Evolutionary conservation across 306 rosid species (phyloP), one percentile per base, ranked within the genome.

Genomic region (Sicyos baderoa): DNA sequence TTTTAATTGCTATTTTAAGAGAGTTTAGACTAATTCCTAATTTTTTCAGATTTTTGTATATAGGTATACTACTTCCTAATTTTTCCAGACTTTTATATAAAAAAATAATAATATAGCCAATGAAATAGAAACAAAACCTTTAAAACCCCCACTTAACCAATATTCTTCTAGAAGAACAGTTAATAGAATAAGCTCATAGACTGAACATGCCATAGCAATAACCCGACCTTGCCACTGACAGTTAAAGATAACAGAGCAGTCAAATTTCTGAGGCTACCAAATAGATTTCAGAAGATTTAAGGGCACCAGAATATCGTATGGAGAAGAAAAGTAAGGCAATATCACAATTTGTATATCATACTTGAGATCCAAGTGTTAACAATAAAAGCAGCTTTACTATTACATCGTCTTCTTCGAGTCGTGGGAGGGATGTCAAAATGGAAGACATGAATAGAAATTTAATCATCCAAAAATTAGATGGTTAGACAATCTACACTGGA

Each of bases 381-480:
- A 66, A 47, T 66, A 23, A 48, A 66, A 45, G 1, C 17, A 5
- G 42, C 19, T 66, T 66, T 22, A 47, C 52, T 23, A 42, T 66
- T 14, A 23, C 56, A 47, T 66, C 13, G 42, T 15, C 71, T 47
- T 23, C 42, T 50, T 66, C 42, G 32, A 66, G 56, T 6, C 10
- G 18, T 22, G 42, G 42, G 44, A 15, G 4, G 15, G 71, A 66
- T 44, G 70, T 65, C 71, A 66, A 48, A 66, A 47, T 35, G 18
- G 35, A n/a, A 44, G 35, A 29, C 9, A 6, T 12, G 54, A 22
- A 6, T 9, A 25, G n/a, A 29, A 27, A 48, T 47, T 47, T 21
- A 48, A 8, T 1, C 40, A 23, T 62, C 54, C 16, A 66, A 66
- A 66, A 48, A 48, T 66, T 66, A 66, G 71, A 48, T 66, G 35